Evolutionary conservation across 768 basidiomycete species (phyloP), one percentile per base, ranked within the genome.

Genomic region (Agaricus subrufescens): DNA sequence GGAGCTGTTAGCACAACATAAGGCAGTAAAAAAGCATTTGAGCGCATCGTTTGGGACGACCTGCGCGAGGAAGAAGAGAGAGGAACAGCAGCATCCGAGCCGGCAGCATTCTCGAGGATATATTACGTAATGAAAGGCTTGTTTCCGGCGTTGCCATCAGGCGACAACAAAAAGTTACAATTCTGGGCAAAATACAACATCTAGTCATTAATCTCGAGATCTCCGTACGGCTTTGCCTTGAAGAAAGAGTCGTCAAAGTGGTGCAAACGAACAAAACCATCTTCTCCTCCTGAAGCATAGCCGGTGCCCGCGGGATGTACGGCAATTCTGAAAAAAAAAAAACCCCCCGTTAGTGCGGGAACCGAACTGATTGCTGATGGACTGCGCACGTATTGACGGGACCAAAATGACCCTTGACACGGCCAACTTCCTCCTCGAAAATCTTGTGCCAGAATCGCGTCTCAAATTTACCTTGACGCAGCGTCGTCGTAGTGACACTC

Each of bases 361-460:
- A 23, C n/a, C 19, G 26, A 52, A 46, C 12, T n/a, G 26, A 51
- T 19, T 19, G 37, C 10, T 34, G 37, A 11, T 46, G 37, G 25
- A 39, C 27, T 23, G 84, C 93, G 62, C 65, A 97, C 94, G 94
- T 94, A 72, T 96, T 95, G 72, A 95, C 86, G 43, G 94, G 93
- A 8, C 93, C 93, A 66, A 98, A 99, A 71, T 98, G 96, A 11
- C 97, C 97, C 69, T 94, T 95, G 43, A 99, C 95, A 10, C 95
- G 85, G 15, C 96, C 94, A 52, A 98, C 89, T 69, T 98, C 96
- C 75, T 97, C 94, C 71, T 96, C 94, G 63, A 96, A 90, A 38
- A 96, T 79, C 63, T 89, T 93, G 78, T 99, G 96, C 94, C 94
- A 98, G 76, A 99, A 98, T 39, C 94, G 81, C 10, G 94, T 92